phyloP scores from a whole-genome alignment of 352 stramenopile species.

The Phytophthora hibernalis region DNA sequence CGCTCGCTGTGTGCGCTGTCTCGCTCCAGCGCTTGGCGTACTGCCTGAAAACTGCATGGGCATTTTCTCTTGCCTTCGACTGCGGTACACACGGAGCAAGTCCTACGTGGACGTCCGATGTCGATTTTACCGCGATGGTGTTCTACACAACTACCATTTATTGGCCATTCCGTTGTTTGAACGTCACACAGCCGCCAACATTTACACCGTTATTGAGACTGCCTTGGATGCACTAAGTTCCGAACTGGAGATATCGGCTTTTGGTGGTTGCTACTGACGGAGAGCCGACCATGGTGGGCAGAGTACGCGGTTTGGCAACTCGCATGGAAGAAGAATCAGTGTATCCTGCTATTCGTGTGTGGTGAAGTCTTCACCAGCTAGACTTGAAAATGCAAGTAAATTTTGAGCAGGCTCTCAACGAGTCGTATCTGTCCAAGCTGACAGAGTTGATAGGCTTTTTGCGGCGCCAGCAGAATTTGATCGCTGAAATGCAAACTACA shows the following conservation, averaged over 20 bases:
- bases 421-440: constrained; percentile 16
- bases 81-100: constrained; percentile 6
- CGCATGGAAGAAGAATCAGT: not conserved
- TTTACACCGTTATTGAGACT: not conserved
- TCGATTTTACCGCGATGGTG: constrained; percentile 6
- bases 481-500: constrained; percentile 21
- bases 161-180: constrained; percentile 11
- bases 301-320: not conserved
- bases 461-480: constrained; percentile 17
- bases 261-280: not conserved
- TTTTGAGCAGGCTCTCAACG: constrained; percentile 15
- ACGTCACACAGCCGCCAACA: constrained; percentile 13
- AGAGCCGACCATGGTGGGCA: constrained; percentile 6
- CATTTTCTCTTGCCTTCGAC: constrained; percentile 11
- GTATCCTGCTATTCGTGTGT: constrained; percentile 8
- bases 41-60: not conserved
- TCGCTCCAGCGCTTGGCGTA: not conserved
- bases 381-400: constrained; percentile 20
- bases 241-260: not conserved
- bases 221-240: not conserved
- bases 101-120: constrained; percentile 23
- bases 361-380: constrained; percentile 30
- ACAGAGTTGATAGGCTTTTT: constrained; percentile 12
- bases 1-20: constrained; percentile 11
- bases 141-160: constrained; percentile 14